Percentiles rank a stretch among this genome's conserved stretches.
These are phyloP conservation scores for Hevea brasiliensis DNA, from an alignment of 345 rosid species.

Conservation along the genomic window DNA sequence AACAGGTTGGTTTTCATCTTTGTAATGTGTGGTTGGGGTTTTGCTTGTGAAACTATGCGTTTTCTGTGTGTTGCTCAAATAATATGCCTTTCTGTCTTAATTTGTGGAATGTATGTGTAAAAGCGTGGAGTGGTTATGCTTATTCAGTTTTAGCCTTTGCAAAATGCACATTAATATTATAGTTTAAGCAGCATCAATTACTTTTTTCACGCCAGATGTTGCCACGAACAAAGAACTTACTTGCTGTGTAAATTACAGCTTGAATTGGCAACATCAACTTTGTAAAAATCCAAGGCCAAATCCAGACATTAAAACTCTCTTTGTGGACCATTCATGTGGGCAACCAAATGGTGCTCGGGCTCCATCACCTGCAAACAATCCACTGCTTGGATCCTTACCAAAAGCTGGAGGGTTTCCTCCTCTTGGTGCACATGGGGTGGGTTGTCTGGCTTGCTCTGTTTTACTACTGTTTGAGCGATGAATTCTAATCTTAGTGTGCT, in stretches of 20 bases:
- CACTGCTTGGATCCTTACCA: conserved; percentile 81
- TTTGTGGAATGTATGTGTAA: neutral
- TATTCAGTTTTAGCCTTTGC: neutral
- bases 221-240: conserved; percentile 13
- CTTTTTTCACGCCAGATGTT: neutral
- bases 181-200: conserved; percentile 3
- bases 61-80: neutral
- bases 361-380: conserved; percentile 87
- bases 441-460: conserved; percentile 28
- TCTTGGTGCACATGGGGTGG: conserved; percentile 93
- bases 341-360: conserved; percentile 97
- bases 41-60: neutral
- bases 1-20: too few relatives aligned
- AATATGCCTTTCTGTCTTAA: neutral
- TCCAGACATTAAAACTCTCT: conserved; percentile 97
- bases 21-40: neutral
- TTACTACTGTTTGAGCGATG: neutral
- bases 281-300: conserved; percentile 96
- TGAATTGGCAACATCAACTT: conserved; percentile 99
- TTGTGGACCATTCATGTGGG: conserved; percentile 96
- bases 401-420: conserved; percentile 96
- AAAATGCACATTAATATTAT: neutral
- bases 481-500: conserved; percentile 25
- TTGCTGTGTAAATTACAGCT: conserved; percentile 51
- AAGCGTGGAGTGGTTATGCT: neutral